Evolutionary conservation across 2,329 filamentous ascomycete genomes (phyloP).

Genomic region (Apiospora koreana): DNA sequence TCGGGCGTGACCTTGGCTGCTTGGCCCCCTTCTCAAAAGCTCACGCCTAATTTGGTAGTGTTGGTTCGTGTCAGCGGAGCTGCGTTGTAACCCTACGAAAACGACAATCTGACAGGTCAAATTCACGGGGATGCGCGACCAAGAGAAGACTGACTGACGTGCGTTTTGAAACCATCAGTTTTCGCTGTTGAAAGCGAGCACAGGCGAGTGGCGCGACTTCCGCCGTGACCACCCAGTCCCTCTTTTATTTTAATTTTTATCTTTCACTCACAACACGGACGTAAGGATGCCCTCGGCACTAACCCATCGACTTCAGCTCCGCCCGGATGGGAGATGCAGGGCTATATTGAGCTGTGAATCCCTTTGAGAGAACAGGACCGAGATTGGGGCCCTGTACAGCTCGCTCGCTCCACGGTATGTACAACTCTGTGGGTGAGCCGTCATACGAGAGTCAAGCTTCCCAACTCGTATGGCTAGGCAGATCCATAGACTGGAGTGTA

Average conservation of each 20-base stretch:
- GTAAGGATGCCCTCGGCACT: background rate
- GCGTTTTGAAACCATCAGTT: background rate
- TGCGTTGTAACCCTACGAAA: constrained; percentile 1
- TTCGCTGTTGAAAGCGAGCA: background rate
- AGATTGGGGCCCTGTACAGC: background rate
- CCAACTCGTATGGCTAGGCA: background rate
- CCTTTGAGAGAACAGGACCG: background rate
- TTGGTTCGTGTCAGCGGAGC: constrained; percentile 3
- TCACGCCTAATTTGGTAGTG: background rate
- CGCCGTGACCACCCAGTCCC: background rate
- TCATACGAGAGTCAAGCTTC: background rate
- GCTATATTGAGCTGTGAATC: background rate
- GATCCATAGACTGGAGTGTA: background rate
- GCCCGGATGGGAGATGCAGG: background rate
- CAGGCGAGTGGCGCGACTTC: background rate
- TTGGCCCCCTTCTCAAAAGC: background rate
- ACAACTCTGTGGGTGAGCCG: background rate
- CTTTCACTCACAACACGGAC: background rate
- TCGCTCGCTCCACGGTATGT: background rate
- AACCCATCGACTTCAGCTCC: background rate
- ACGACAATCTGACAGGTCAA: constrained; percentile 1
- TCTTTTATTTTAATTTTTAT: background rate
- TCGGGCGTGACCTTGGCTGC: background rate
- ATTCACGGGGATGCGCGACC: background rate
- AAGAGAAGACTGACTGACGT: background rate